Base-by-base conservation (phyloP, 495 filamentous ascomycete genomes). In the Trypethelium eluteriae region DNA sequence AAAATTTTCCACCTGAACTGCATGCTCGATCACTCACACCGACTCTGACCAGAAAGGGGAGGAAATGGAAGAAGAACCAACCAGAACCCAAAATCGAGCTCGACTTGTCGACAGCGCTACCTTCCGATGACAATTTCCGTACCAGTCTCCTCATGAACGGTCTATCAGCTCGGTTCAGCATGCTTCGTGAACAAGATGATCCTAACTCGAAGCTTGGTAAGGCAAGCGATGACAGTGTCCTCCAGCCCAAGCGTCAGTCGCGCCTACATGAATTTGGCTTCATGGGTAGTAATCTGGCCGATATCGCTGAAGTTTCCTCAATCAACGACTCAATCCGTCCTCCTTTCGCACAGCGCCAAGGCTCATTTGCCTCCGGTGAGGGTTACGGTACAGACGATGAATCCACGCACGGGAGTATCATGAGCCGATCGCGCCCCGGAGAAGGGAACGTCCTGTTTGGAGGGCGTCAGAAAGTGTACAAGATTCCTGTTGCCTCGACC, bases 381-480 rank as follows among this genome's bases (percentile, higher is more conserved):
- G 79, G 79, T 32, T 87, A 87, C 68, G 82, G 79, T 34, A 89
- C 87, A 3, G 92, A 96, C 69, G 91, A 94, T 67, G 82, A 85
- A 39, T 76, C 76, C 41, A 77, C 77, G 9, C 74, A 78, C 10
- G 87, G 83, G 0, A 90, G 91, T 72, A 83, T 97, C 14, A 93
- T 98, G 88, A 89, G 81, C 73, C 83, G 94, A 47, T 79, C 85
- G n/a, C 87, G 92, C 70, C 90, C 90, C 10, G 87, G 84, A 1
- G 94, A 98, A 76, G 91, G 93, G 25, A 98, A 98, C 77, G 90
- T 91, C 70, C 74, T 98, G 67, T 98, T 98, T 79, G 94, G 94
- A 64, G 94, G 95, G 10, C 85, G 94, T 38, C 94, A 98, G 73
- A 98, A 98, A 77, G 86, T 98, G 34, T 98, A 94, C 77, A 94